Evolutionary conservation across 2,329 filamentous ascomycete genomes (phyloP), one percentile per base, ranked within the genome.

Genomic region (Calonectria leucothoes): DNA sequence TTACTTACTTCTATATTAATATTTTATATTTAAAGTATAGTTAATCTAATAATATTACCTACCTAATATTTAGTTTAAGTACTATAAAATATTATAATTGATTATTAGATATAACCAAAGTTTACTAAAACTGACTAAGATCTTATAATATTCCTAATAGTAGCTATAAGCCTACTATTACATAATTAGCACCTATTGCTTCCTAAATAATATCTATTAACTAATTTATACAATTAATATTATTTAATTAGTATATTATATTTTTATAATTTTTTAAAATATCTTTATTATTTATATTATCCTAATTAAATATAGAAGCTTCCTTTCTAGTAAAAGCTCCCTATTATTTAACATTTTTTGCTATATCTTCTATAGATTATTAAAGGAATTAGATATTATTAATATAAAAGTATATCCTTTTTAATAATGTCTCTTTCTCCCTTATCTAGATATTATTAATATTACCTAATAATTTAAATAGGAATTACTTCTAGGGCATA

Each of bases 311-410:
- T 12, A 42, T 4, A 14, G 14, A 10, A 17, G 6, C 6, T 17
- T 6, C 17, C 5, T 39, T 17, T 39, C 8, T 39, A 17, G 37
- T 6, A 17, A 6, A 39, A 17, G 14, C 55, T 20, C 23, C 55
- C 57, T 49, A 66, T 29, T 69, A 42, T 39, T 51, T 69, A 3
- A 29, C 35, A 20, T 70, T 61, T 35, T 55, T 39, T 45, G 17
- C 17, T 8, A 37, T 51, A 51, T 70, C 61, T 66, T 70, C 37
- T 37, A 61, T 37, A 20, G 48, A 70, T 33, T 37, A 33, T 39
- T 51, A 23, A 8, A 71, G 33, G 20, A 66, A 29, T 42, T 71
- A 42, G 39, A 71, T 67, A 8, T 67, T 67, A 10, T 25, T 25
- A 23, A 35, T 33, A 11, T 55, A 31, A 25, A 42, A 51, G 3